Evolutionary conservation across 192 early-diverging fungal genomes (phyloP), one percentile per base, ranked within the genome.

Genomic region (Backusella circina): DNA sequence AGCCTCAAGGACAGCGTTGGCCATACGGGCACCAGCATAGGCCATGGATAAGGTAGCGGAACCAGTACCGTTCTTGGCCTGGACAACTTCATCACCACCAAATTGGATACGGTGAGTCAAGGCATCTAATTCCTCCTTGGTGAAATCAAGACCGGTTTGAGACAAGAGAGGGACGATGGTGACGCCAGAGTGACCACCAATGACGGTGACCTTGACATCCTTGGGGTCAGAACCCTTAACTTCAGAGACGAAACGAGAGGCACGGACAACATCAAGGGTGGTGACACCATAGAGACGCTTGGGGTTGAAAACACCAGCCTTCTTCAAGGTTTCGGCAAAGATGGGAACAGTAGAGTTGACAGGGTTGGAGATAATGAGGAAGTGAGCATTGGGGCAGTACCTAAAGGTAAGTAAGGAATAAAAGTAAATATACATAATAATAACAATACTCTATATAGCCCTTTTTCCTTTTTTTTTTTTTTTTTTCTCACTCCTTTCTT

Each of bases 11-110:
- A 99, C 88, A 30, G 92, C 91, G 84, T 94, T 88, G 72, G 96
- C 91, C 86, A 99, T 97, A 68, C 97, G 92, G 21, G 95, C 96
- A 39, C 93, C 94, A 67, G 94, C 93, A 64, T 85, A 91, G 37
- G 95, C 95, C 95, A 96, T 96, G 69, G 94, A 95, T 32, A 97
- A 87, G 6, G 94, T 96, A 35, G 95, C 95, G 28, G 93, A 94
- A 67, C 94, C 96, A 31, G 91, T 90, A 74, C 97, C 97, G 87
- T 96, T 93, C 92, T 99, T 99, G 82, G 98, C 98, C 91, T 99
- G 94, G 83, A 99, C 98, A 71, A 99, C 98, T 84, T 99, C 98
- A 80, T 99, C 98, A 77, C 98, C 98, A 82, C 98, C 98, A 79
- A 93, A 99, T 88, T 99, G 98, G 79, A 99, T 97, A 70, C 98